A percentile compares a stretch with the other conserved stretches of the same genome.
Conservation (phyloP, 129 eudicot species). For the carrot (Daucus carota) region DH1_v3.0 NC_030383.2:9522001-9522500, state of each 20-base stretch:
- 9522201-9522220: background rate
- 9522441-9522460: constrained; percentile 74
- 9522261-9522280: background rate
- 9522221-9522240: background rate
- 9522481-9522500: constrained; percentile 83
- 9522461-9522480: constrained; percentile 87
- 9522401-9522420: constrained; percentile 88
- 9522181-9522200: constrained; percentile 37
- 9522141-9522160: constrained; percentile 90
- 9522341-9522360: background rate
- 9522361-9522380: background rate
- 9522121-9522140: constrained; percentile 68
- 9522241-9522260: background rate
- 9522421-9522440: constrained; percentile 83
- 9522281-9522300: background rate
- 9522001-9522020: background rate
- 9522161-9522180: constrained; percentile 74
- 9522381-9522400: constrained; percentile 91
- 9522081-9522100: constrained; percentile 55
- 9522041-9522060: constrained; percentile 77
- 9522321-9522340: background rate
- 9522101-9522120: constrained; percentile 53
- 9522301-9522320: background rate
- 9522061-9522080: constrained; percentile 92
- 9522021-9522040: constrained; percentile 70